These are phyloP conservation scores for Brassica juncea DNA, from an alignment of 345 rosid genomes.

Conservation along the genomic window DNA sequence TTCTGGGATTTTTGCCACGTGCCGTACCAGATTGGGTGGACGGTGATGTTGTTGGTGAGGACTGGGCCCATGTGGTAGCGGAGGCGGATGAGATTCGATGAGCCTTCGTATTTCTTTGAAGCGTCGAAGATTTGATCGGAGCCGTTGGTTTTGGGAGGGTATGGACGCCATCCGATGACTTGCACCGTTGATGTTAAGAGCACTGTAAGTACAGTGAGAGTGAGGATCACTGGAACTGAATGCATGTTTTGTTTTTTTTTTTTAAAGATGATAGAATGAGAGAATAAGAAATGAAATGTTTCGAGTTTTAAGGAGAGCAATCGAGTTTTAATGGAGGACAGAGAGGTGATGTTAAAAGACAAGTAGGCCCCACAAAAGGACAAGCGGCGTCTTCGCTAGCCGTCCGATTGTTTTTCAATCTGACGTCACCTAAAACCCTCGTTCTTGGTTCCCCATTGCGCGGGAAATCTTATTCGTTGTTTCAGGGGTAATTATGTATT, in stretches of 20 bases:
- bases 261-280: not conserved
- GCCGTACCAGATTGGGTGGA: slow-evolving; percentile 96
- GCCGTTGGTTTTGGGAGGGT: slow-evolving; percentile 62
- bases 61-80: slow-evolving; percentile 98
- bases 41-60: slow-evolving; percentile 79
- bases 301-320: not conserved
- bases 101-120: slow-evolving; percentile 90
- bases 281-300: not conserved
- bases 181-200: slow-evolving; percentile 33
- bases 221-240: slow-evolving; percentile 41
- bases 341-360: slow-evolving; percentile 22
- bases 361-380: slow-evolving; percentile 28
- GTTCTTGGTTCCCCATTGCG: slow-evolving; percentile 27
- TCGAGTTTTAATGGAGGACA: slow-evolving; percentile 33
- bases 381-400: slow-evolving; percentile 30
- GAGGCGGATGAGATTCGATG: slow-evolving; percentile 78
- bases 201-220: slow-evolving; percentile 40
- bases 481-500: slow-evolving; percentile 13
- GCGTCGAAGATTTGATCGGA: slow-evolving; percentile 50
- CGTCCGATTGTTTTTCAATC: slow-evolving; percentile 37
- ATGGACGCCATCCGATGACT: slow-evolving; percentile 70
- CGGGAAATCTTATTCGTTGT: slow-evolving; percentile 31
- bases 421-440: slow-evolving; percentile 30
- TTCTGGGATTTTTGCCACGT: slow-evolving; percentile 72
- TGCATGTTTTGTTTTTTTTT: slow-evolving; percentile 20